Conservation (phyloP, 306 rosid genomes). For the Styphnolobium japonicum region DNA sequence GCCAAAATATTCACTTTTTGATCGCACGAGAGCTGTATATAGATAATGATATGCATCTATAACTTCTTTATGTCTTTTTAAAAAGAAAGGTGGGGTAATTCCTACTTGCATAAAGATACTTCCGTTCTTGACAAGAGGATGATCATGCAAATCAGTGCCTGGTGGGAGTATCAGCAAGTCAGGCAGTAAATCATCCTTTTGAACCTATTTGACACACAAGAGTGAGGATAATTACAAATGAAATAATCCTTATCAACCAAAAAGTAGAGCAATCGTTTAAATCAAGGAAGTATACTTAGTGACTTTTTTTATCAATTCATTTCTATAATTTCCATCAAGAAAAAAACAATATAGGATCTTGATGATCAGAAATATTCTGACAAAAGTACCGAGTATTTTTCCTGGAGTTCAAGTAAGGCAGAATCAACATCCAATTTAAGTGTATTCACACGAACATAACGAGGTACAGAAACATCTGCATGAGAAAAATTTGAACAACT, state of each 20-base stretch:
- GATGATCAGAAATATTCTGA: background rate
- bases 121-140: slow-evolving; percentile 76
- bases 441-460: slow-evolving; percentile 88
- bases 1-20: background rate
- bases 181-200: slow-evolving; percentile 69
- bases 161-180: slow-evolving; percentile 85
- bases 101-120: slow-evolving; percentile 89
- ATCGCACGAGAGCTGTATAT: background rate
- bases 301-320: background rate
- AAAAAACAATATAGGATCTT: background rate
- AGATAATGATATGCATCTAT: background rate
- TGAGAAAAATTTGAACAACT: slow-evolving; percentile 19
- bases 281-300: background rate
- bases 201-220: slow-evolving; percentile 52
- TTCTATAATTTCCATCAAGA: background rate
- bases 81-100: background rate
- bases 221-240: background rate
- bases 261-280: background rate
- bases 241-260: background rate
- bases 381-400: slow-evolving; percentile 49
- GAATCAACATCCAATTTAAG: slow-evolving; percentile 72
- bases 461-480: slow-evolving; percentile 71
- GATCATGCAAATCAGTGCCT: slow-evolving; percentile 79
- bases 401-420: slow-evolving; percentile 60
- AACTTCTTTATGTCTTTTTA: background rate